phyloP scores from a whole-genome alignment of 352 stramenopile genomes.

The Globisporangium carolinianum region DNA sequence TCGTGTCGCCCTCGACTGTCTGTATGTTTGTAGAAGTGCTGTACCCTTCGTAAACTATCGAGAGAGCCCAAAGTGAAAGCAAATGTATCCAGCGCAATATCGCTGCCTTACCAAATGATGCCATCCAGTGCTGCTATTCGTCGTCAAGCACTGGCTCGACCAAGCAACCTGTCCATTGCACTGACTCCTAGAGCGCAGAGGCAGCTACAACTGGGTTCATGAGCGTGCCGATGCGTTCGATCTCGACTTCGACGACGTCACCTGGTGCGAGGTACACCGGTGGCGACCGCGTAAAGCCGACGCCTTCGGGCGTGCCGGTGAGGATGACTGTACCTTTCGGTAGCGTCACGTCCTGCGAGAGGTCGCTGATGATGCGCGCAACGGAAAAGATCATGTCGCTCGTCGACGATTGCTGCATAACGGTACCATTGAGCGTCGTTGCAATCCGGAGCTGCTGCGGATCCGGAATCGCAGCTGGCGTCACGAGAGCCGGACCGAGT shows the following conservation, averaged over 20 bases:
- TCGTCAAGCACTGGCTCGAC: too few relatives aligned
- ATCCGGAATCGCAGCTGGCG: conserved; percentile 62
- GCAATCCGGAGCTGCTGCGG: conserved; percentile 69
- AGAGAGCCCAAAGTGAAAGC: too few relatives aligned
- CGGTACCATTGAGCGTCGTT: conserved; percentile 76
- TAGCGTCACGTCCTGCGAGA: conserved; percentile 87
- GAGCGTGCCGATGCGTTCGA: conserved; percentile 86
- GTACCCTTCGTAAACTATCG: too few relatives aligned
- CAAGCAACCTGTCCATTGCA: too few relatives aligned
- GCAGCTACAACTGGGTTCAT: conserved; percentile 74
- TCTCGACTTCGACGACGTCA: conserved; percentile 88
- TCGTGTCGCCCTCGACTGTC: too few relatives aligned
- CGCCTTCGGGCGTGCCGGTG: conserved; percentile 86
- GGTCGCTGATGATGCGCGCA: conserved; percentile 80
- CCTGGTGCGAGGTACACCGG: conserved; percentile 81
- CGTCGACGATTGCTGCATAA: conserved; percentile 86
- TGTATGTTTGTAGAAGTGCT: too few relatives aligned
- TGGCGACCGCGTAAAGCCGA: conserved; percentile 84
- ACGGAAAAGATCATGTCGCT: conserved; percentile 90
- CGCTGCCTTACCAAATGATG: too few relatives aligned
- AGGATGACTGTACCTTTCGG: conserved; percentile 85
- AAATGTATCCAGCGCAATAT: too few relatives aligned
- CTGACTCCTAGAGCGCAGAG: conserved; percentile 38
- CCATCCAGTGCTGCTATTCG: too few relatives aligned
- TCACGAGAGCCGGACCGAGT: conserved; percentile 81